Evolutionary conservation across 2,329 filamentous ascomycete species (phyloP), one percentile per base, ranked within the genome.

Genomic region (Aspergillus sp.): DNA sequence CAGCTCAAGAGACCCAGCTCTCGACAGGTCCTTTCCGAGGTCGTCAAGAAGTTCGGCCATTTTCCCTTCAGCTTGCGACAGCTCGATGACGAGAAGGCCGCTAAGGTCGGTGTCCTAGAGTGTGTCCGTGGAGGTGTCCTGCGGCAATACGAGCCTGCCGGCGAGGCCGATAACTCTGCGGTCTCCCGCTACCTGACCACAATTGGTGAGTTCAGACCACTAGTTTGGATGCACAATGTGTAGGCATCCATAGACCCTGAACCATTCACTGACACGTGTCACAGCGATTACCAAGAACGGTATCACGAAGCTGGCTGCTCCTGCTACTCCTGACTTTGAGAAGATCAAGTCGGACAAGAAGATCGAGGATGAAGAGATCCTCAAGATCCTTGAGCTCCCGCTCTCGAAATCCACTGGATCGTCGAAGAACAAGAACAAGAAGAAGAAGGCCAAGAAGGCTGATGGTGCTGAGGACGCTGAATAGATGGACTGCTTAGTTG

Each of bases 1-100:
- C 88, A 87, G 61, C 84, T 99, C 65, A 99, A 98, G 87, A 89
- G 95, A 66, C 91, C 91, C 60, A 96, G 91, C 65, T 97, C 93
- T 52, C 87, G 93, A 74, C 91, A 96, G 79, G 89, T 93, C 50
- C 84, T 98, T 53, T 96, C 93, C 47, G 95, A 98, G 80, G 89
- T 96, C 61, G 89, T 96, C 76, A 96, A 93, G 87, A 97, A 93
- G 82, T 99, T 98, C 73, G 93, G 93, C 65, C 91, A 86, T 62
- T 99, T 99, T 84, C 95, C 95, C 68, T 99, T 99, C 86, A 96
- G 91, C 79, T 84, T 98, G 81, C 86, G 95, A 73, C 95, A 99
- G 81, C 86, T 99, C 62, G 93, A 97, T 63, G 93, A 98, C 70
- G 95, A 99, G 85, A 89, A 93, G 72, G 88, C 93, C 65, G 95